phyloP scores from a whole-genome alignment of 2,329 filamentous ascomycete species.

The Teratosphaeria viscida region DNA sequence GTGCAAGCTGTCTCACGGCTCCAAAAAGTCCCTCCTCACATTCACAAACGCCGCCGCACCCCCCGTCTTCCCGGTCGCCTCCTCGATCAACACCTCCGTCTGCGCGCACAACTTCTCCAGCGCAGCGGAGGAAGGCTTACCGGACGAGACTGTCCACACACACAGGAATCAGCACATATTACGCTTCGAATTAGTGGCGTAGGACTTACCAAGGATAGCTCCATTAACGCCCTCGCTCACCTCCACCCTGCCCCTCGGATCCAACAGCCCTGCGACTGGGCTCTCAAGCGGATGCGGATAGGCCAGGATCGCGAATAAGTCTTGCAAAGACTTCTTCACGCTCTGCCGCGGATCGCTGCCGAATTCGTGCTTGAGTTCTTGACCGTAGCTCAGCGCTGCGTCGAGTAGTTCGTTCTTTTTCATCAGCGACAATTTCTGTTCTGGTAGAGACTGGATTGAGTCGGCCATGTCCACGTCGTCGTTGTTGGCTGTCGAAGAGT shows the following conservation, averaged over 20 bases:
- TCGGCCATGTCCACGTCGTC: conserved; percentile 25
- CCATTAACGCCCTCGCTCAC: conserved; percentile 93
- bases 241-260: conserved; percentile 59
- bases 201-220: conserved; percentile 68
- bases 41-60: conserved; percentile 77
- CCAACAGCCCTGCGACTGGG: conserved; percentile 66
- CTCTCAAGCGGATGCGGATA: conserved; percentile 73
- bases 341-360: conserved; percentile 58
- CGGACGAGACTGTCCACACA: conserved; percentile 61
- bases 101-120: conserved; percentile 79
- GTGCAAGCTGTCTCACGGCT: not conserved
- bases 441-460: conserved; percentile 18
- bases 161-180: not conserved
- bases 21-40: conserved; percentile 42
- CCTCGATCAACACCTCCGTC: conserved; percentile 74
- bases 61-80: conserved; percentile 49
- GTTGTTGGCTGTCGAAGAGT: conserved; percentile 5
- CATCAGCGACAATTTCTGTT: conserved; percentile 19
- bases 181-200: not conserved
- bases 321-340: conserved; percentile 61
- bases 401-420: conserved; percentile 46
- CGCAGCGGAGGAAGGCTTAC: conserved; percentile 77
- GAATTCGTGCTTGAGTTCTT: conserved; percentile 68
- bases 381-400: conserved; percentile 69
- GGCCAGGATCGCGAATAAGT: conserved; percentile 81